Percentiles rank a stretch among this genome's conserved stretches.
phyloP scores from a whole-genome alignment of 768 basidiomycete genomes.

The Rhizopogon salebrosus region DNA sequence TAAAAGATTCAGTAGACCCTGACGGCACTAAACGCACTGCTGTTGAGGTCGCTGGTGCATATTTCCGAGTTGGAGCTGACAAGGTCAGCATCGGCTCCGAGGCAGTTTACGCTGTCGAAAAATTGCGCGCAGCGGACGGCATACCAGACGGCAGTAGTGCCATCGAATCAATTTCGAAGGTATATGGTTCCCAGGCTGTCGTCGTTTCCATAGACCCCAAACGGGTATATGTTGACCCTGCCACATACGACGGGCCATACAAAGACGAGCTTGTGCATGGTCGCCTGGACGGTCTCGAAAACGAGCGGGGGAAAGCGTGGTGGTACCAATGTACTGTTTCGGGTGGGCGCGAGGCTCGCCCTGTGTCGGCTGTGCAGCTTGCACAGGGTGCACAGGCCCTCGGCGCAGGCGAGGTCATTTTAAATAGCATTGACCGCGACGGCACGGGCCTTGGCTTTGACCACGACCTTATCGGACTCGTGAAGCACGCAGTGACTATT shows the following conservation, averaged over 20 bases:
- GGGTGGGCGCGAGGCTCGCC: slow-evolving; percentile 81
- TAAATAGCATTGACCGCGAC: slow-evolving; percentile 96
- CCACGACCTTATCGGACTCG: slow-evolving; percentile 69
- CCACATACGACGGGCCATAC: slow-evolving; percentile 65
- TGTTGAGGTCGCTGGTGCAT: slow-evolving; percentile 90
- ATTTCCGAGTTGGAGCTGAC: slow-evolving; percentile 97
- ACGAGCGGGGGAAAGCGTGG: slow-evolving; percentile 76
- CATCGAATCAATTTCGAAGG: slow-evolving; percentile 87
- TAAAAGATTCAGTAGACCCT: slow-evolving; percentile 93
- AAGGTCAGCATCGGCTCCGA: slow-evolving; percentile 98
- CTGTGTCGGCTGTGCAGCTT: slow-evolving; percentile 87
- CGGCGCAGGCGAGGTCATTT: slow-evolving; percentile 91
- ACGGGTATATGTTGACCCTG: slow-evolving; percentile 69
- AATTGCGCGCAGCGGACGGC: slow-evolving; percentile 47
- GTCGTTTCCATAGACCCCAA: slow-evolving; percentile 96
- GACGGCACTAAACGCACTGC: slow-evolving; percentile 86
- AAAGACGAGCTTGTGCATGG: slow-evolving; percentile 53
- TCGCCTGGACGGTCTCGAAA: slow-evolving; percentile 38
- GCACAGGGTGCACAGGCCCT: slow-evolving; percentile 84
- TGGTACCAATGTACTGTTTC: slow-evolving; percentile 99
- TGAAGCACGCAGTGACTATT: slow-evolving; percentile 73
- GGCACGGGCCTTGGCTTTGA: slow-evolving; percentile 93
- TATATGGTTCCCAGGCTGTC: slow-evolving; percentile 94
- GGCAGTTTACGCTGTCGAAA: slow-evolving; percentile 92
- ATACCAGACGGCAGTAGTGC: slow-evolving; percentile 70